These are phyloP conservation scores for Picea engelmannii DNA, from an alignment of 83 land plant genomes.

Conservation along the genomic window DNA sequence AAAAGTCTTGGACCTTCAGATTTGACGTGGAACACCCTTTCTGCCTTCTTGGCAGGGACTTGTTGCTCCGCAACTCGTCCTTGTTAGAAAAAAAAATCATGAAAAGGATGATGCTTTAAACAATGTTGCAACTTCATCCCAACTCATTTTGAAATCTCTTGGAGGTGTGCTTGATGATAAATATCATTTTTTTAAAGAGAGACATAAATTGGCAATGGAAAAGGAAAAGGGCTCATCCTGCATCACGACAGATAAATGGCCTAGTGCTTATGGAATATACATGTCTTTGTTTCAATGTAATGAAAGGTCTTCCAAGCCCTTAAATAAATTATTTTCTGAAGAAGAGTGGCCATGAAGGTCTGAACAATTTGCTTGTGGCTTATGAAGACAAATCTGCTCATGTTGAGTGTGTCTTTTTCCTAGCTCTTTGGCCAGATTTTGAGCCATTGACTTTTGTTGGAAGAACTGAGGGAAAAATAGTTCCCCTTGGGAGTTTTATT, in stretches of 20 bases:
- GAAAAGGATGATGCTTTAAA: too few relatives aligned
- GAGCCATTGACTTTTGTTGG: conserved; percentile 89
- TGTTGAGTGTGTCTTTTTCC: conserved; percentile 86
- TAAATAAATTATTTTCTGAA: conserved; percentile 93
- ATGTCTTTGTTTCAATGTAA: too few relatives aligned
- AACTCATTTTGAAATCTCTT: too few relatives aligned
- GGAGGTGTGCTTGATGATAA: conserved; percentile 70
- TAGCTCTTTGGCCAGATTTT: conserved; percentile 81
- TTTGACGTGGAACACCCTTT: too few relatives aligned
- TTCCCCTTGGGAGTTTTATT: conserved; percentile 75
- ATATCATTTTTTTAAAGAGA: conserved; percentile 84
- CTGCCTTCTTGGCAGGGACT: too few relatives aligned
- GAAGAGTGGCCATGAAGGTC: conserved; percentile 96
- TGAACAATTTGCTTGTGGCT: conserved; percentile 94
- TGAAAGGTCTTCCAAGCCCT: too few relatives aligned
- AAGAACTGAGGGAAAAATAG: conserved; percentile 93
- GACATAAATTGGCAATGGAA: conserved; percentile 85
- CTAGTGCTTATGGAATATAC: too few relatives aligned
- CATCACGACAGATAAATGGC: too few relatives aligned
- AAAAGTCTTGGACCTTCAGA: too few relatives aligned
- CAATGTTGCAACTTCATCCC: too few relatives aligned
- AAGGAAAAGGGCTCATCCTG: too few relatives aligned
- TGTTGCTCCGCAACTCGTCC: too few relatives aligned
- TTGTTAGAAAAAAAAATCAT: background rate
- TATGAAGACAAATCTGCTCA: conserved; percentile 97